Percentiles rank a stretch among this genome's conserved stretches.
These are phyloP conservation scores for Dalbergia cultrata DNA, from an alignment of 306 rosid genomes.

Conservation along the genomic window DNA sequence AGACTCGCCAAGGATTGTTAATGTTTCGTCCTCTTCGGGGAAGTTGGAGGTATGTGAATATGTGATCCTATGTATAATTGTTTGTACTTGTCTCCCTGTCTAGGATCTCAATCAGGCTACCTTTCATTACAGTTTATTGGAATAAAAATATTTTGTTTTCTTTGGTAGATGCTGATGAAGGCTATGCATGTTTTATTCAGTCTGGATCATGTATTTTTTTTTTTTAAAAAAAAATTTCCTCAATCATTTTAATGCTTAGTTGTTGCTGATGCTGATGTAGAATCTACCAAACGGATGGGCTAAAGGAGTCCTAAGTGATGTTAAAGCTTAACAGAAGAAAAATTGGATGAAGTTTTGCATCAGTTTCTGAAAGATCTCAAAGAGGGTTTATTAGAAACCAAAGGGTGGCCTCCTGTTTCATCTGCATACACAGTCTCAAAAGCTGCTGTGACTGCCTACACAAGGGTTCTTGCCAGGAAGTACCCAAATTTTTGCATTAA, in stretches of 20 bases:
- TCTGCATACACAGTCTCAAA: conserved; percentile 51
- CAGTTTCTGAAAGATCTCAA: conserved; percentile 49
- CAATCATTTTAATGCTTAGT: not conserved
- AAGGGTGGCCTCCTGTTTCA: conserved; percentile 40
- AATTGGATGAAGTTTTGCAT: conserved; percentile 60
- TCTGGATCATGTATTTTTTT: not conserved
- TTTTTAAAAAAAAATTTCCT: too few relatives aligned
- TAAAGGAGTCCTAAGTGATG: conserved; percentile 52
- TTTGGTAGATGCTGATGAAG: not conserved
- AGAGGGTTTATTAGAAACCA: conserved; percentile 45
- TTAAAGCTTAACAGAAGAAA: conserved; percentile 55
- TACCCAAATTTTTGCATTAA: conserved; percentile 36
- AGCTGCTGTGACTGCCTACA: conserved; percentile 51
- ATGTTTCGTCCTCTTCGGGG: conserved; percentile 48
- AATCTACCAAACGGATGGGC: conserved; percentile 53
- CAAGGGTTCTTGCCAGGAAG: conserved; percentile 53
- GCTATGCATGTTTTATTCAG: not conserved
- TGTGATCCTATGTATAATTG: not conserved
- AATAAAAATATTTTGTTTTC: not conserved
- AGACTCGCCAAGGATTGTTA: conserved; percentile 61
- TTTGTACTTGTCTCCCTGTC: not conserved
- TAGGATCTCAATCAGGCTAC: not conserved
- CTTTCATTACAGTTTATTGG: not conserved
- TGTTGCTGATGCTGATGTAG: conserved; percentile 40
- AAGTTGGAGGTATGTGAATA: conserved; percentile 55